Conservation (phyloP, 805 yeast genomes). For the Candida boidinii region DNA sequence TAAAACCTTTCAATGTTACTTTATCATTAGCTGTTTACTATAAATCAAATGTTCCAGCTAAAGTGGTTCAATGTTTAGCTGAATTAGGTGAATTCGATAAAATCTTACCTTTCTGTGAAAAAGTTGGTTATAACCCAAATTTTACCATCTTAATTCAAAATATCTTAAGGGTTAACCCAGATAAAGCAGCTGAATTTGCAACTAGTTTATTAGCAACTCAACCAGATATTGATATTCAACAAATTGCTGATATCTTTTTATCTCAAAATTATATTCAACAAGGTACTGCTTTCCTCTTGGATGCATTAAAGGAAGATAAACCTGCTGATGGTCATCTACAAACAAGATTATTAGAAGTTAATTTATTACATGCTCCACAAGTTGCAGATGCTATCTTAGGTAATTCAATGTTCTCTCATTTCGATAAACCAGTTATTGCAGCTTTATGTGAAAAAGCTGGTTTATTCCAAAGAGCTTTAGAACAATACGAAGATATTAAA, state of each 20-base stretch:
- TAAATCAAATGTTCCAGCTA: conserved; percentile 72
- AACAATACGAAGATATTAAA: conserved; percentile 87
- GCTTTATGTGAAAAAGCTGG: conserved; percentile 94
- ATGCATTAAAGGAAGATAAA: conserved; percentile 86
- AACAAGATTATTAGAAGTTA: conserved; percentile 88
- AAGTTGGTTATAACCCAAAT: conserved; percentile 84
- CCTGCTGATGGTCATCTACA: conserved; percentile 96
- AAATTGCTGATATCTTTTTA: conserved; percentile 86
- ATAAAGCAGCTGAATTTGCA: conserved; percentile 96
- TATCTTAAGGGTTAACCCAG: conserved; percentile 90
- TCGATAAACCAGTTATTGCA: conserved; percentile 90
- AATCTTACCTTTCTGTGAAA: conserved; percentile 87
- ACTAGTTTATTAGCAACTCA: conserved; percentile 60
- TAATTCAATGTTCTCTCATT: conserved; percentile 90
- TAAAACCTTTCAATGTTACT: conserved; percentile 77
- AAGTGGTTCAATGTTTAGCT: conserved; percentile 87
- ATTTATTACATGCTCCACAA: conserved; percentile 94
- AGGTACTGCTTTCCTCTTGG: conserved; percentile 94
- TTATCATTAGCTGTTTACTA: conserved; percentile 87
- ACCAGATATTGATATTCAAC: conserved; percentile 72
- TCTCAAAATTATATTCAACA: conserved; percentile 93
- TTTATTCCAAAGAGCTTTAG: conserved; percentile 88
- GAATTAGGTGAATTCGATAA: conserved; percentile 96
- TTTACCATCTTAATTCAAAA: conserved; percentile 84
- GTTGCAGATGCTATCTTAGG: conserved; percentile 98